Conservation (phyloP, 352 stramenopile species). For the Globisporangium spiculum region DNA sequence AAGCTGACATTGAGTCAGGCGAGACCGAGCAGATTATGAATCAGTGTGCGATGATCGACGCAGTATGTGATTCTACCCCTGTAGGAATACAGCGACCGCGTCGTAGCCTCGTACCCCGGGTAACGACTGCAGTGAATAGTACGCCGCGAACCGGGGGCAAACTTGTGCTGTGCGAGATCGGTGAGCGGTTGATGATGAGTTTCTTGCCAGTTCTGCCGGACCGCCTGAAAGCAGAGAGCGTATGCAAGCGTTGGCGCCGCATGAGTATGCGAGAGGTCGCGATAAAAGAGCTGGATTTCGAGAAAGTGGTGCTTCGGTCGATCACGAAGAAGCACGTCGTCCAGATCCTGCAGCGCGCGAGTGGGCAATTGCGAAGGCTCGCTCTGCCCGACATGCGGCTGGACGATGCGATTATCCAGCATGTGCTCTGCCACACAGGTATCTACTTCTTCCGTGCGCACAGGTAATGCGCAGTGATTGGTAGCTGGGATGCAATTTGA, state of each 20-base stretch:
- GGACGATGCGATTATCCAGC: constrained; percentile 38
- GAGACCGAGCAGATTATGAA: constrained; percentile 4
- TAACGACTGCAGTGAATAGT: background rate
- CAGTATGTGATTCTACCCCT: background rate
- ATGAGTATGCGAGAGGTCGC: constrained; percentile 39
- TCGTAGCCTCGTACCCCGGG: background rate
- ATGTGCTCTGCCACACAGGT: constrained; percentile 31
- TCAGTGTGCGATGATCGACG: constrained; percentile 9
- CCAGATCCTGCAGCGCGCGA: constrained; percentile 35
- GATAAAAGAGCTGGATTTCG: constrained; percentile 50
- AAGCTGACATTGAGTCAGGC: background rate
- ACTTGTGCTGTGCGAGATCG: constrained; percentile 36
- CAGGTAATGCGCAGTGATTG: constrained; percentile 25
- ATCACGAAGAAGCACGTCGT: constrained; percentile 35
- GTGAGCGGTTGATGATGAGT: constrained; percentile 38
- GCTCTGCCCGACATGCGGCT: constrained; percentile 45
- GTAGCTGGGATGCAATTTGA: background rate
- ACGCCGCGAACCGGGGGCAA: background rate
- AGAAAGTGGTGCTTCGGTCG: constrained; percentile 24
- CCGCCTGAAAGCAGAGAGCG: constrained; percentile 42
- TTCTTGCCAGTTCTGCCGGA: constrained; percentile 55
- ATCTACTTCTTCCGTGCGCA: constrained; percentile 50
- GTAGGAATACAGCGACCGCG: background rate
- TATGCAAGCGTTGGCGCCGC: constrained; percentile 54
- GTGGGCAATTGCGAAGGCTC: constrained; percentile 31